Percentiles rank a stretch among this genome's conserved stretches.
Conservation (phyloP, 2,329 filamentous ascomycete genomes). For the Sporothrix luriei region DNA sequence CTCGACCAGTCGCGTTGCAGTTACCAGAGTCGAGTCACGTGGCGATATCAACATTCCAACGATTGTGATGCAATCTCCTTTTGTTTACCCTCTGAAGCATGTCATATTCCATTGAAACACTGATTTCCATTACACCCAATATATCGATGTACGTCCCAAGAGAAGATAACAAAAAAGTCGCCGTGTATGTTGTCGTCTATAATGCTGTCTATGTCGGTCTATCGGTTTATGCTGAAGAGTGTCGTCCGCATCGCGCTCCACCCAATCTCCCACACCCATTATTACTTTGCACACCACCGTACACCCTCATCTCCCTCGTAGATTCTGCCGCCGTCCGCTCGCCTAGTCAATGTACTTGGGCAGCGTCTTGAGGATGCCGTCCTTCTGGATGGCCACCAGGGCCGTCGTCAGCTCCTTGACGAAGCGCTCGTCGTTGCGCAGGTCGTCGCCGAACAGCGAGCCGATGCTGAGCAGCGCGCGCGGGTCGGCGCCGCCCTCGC, state of each 20-base stretch:
- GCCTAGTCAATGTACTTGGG: constrained; percentile 51
- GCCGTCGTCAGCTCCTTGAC: constrained; percentile 51
- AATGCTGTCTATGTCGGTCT: background rate
- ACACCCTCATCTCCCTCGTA: background rate
- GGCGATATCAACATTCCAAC: constrained; percentile 18
- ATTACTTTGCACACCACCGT: background rate
- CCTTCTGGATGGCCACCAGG: constrained; percentile 51
- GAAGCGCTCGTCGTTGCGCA: constrained; percentile 53
- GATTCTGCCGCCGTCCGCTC: background rate
- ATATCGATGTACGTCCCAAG: background rate
- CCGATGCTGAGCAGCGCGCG: constrained; percentile 49
- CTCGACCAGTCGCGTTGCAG: too few relatives aligned
- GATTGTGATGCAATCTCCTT: background rate
- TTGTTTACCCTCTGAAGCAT: background rate
- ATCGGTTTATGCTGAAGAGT: background rate
- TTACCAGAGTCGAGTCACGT: constrained; percentile 2
- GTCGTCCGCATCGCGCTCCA: background rate
- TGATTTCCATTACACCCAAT: background rate
- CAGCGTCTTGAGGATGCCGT: constrained; percentile 54
- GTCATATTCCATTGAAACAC: background rate
- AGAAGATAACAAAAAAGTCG: background rate
- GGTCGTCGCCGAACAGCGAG: constrained; percentile 55
- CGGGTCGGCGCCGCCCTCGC: constrained; percentile 47
- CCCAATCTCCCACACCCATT: too few relatives aligned
- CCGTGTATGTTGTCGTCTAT: constrained; percentile 24